A percentile compares a stretch with the other conserved stretches of the same genome.
phyloP scores from a whole-genome alignment of 805 yeast genomes.

The Starmera quercuum region DNA sequence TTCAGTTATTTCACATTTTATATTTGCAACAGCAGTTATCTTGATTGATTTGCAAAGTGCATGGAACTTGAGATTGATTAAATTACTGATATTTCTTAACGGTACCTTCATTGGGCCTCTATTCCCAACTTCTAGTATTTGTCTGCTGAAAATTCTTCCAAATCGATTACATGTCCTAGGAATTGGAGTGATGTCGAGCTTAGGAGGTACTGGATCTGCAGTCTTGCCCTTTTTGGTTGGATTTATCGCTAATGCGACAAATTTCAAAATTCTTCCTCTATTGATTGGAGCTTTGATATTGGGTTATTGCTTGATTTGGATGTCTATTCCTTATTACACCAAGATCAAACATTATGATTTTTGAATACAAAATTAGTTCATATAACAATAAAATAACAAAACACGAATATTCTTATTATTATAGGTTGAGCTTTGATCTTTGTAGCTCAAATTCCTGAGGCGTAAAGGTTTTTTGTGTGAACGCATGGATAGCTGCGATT shows the following conservation, averaged over 20 bases:
- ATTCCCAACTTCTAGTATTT: constrained; percentile 66
- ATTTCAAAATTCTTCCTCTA: constrained; percentile 20
- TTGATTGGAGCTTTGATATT: constrained; percentile 5
- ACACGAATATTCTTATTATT: too few species aligned
- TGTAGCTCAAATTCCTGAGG: constrained; percentile 70
- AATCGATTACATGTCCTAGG: constrained; percentile 52
- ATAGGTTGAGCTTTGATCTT: constrained; percentile 15
- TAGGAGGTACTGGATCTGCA: constrained; percentile 85
- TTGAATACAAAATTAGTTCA: too few species aligned
- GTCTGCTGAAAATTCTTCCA: constrained; percentile 58
- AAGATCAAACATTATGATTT: too few species aligned
- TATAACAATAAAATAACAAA: too few species aligned
- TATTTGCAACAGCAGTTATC: constrained; percentile 11
- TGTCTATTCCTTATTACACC: not conserved
- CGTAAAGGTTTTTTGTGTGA: constrained; percentile 87
- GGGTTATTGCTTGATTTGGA: constrained; percentile 8
- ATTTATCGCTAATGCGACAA: constrained; percentile 17
- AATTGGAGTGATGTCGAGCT: constrained; percentile 66
- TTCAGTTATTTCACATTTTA: constrained; percentile 23
- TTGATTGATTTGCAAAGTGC: constrained; percentile 30
- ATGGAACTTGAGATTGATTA: constrained; percentile 15
- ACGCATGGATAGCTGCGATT: constrained; percentile 84
- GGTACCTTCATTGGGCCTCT: constrained; percentile 65
- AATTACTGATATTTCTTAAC: constrained; percentile 36
- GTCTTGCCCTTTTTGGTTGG: constrained; percentile 64